Evolutionary conservation across 805 yeast species (phyloP), one percentile per base, ranked within the genome.

Genomic region (Candida tammaniensis): DNA sequence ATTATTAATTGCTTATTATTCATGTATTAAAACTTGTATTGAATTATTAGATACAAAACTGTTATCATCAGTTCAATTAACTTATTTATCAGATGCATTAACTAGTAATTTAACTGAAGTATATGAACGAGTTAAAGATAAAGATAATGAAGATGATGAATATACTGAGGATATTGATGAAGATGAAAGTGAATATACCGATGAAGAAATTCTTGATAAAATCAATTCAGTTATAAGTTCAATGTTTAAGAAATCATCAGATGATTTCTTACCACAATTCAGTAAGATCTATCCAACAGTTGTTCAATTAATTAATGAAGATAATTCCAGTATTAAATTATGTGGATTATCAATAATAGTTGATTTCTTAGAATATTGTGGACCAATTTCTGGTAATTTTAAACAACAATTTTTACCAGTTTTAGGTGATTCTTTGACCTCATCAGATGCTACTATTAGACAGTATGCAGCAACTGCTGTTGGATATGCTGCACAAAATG

Each of bases 201-300:
- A 93, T 56, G 97, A 88, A 53, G 96, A 89, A 52, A 65, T 93
- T 29, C 62, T 88, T 33, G 94, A 87, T 49, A 95, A 91, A 54
- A 78, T 88, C 43, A 85, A 83, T 55, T 84, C 82, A 54, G 80
- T 83, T 1, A 58, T 93, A 24, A 71, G 82, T 6, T 70, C 82
- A 0, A 68, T 87, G 12, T 83, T 91, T 71, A 82, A 77, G 55
- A 72, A 75, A 26, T 66, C 76, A 15, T 73, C 76, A 44, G 59
- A 68, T 5, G 65, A 65, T 36, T 86, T 84, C 56, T 54, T 86
- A 36, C 76, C 79, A 9, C 74, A 76, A 4, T 84, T 85, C 61
- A 82, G 81, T 54, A 53, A 62, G 3, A 52, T 87, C 41, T 69
- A 80, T 45, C 85, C 89, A 19, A 67, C 81, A 1, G 57, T 86